Conservation (phyloP, 768 basidiomycete genomes). For the Tylopilus intermedius region DNA sequence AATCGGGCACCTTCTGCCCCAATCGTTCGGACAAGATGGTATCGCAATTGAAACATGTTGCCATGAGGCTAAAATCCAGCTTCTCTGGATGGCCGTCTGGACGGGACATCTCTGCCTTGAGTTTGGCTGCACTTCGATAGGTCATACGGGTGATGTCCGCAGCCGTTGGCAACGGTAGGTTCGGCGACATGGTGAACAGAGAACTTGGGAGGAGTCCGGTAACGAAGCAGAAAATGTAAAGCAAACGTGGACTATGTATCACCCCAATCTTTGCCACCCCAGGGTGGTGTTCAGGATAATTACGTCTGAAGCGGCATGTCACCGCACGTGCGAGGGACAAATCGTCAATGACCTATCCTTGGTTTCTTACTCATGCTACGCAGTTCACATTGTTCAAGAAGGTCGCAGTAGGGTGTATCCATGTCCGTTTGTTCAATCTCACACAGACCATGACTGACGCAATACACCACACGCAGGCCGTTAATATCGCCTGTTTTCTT, state of each 20-base stretch:
- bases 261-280: too few species aligned
- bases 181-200: conserved; percentile 14
- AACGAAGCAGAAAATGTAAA: neutral
- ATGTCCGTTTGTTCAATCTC: conserved; percentile 18
- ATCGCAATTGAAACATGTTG: conserved; percentile 24
- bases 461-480: conserved; percentile 35
- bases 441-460: neutral
- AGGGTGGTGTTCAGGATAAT: neutral
- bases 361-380: conserved; percentile 10
- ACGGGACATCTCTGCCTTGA: conserved; percentile 24
- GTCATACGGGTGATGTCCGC: conserved; percentile 26
- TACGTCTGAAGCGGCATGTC: neutral
- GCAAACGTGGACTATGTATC: neutral
- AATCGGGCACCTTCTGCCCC: conserved; percentile 19
- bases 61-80: conserved; percentile 23
- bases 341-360: conserved; percentile 13
- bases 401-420: conserved; percentile 24
- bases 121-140: conserved; percentile 25
- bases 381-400: conserved; percentile 17
- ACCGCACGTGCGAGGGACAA: neutral
- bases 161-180: conserved; percentile 20
- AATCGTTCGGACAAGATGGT: conserved; percentile 2
- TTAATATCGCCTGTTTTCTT: conserved; percentile 51
- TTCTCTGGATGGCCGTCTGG: conserved; percentile 28
- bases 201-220: neutral